Conservation (phyloP, 495 filamentous ascomycete species). For the Astrothelium subdiscretum region DNA sequence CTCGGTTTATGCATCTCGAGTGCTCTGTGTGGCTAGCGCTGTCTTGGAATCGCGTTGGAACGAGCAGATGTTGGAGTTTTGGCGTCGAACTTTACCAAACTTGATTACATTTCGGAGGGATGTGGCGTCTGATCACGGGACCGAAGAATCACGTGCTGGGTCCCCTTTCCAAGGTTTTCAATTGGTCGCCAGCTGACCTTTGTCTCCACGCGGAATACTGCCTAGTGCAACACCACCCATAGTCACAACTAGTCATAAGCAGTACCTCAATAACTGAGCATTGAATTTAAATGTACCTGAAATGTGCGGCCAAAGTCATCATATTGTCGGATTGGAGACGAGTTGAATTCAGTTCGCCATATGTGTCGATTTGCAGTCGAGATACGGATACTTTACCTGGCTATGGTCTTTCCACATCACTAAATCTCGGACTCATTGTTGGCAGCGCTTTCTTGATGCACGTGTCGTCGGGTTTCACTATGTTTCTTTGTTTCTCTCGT, state of each 20-base stretch:
- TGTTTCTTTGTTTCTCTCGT: background rate
- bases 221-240: too few relatives aligned
- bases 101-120: background rate
- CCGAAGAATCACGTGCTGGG: background rate
- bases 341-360: too few relatives aligned
- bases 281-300: too few relatives aligned
- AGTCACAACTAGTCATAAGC: too few relatives aligned
- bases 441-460: background rate
- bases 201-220: too few relatives aligned
- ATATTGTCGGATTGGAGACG: too few relatives aligned
- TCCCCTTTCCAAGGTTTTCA: background rate
- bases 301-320: too few relatives aligned
- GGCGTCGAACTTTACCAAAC: background rate
- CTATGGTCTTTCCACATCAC: background rate
- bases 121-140: background rate
- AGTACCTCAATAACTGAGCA: too few relatives aligned
- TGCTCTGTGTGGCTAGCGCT: background rate
- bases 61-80: background rate
- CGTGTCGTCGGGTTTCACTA: too few relatives aligned
- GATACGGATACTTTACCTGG: too few relatives aligned
- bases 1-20: background rate
- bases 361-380: too few relatives aligned
- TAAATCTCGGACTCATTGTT: background rate
- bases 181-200: too few relatives aligned
- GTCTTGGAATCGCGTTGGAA: background rate